These are phyloP conservation scores for Trichomonas gallinae DNA, from an alignment of 208 protist genomes.

Conservation along the genomic window DNA sequence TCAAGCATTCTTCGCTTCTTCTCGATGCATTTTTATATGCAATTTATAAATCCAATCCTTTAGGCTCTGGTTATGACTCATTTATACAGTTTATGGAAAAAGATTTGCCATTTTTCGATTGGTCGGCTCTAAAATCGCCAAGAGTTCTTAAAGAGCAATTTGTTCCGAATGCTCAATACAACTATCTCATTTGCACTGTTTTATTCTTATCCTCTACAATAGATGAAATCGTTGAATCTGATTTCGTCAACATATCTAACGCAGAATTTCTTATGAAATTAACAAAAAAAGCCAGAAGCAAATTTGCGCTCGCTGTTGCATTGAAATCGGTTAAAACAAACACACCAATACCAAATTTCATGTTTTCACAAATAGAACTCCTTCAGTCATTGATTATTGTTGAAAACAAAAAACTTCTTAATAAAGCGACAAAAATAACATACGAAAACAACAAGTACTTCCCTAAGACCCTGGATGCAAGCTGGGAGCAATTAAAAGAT, in stretches of 20 bases:
- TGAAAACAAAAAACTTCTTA: not conserved
- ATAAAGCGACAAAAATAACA: not conserved
- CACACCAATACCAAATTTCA: not conserved
- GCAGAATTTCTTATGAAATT: not conserved
- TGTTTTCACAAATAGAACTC: not conserved
- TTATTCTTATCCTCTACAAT: not conserved
- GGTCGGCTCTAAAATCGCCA: not conserved
- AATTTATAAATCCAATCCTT: not conserved
- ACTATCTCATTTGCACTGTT: not conserved
- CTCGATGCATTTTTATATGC: not conserved
- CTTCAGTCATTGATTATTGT: not conserved
- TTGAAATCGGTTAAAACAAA: not conserved
- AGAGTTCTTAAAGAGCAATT: not conserved
- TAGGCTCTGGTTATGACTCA: not conserved
- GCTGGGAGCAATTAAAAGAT: not conserved
- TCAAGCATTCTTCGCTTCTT: not conserved
- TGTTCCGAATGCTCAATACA: not conserved
- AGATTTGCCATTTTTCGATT: not conserved
- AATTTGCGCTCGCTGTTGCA: not conserved
- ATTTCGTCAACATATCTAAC: not conserved
- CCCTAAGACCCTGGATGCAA: not conserved
- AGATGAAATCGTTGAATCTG: not conserved
- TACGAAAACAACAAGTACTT: not conserved
- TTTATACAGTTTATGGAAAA: not conserved
- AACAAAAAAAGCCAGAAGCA: not conserved